These are phyloP conservation scores for Alopecurus myosuroides DNA, from an alignment of 176 grass and related monocot species.

Conservation along the genomic window DNA sequence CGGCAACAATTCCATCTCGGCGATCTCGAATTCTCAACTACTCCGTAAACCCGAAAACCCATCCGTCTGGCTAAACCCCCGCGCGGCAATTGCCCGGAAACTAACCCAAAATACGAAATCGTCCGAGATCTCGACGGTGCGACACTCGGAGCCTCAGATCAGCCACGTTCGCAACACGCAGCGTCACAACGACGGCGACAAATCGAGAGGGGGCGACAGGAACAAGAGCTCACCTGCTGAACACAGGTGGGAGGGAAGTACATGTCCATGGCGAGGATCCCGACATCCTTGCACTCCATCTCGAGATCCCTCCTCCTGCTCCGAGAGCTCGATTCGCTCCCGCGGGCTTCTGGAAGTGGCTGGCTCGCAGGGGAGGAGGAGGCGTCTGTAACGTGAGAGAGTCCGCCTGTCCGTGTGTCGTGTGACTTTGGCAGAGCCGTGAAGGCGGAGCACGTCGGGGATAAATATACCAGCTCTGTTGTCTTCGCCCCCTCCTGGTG, in stretches of 20 bases:
- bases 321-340: background rate
- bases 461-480: background rate
- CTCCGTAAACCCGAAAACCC: background rate
- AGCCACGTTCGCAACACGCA: background rate
- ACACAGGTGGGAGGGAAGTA: constrained; percentile 89
- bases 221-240: constrained; percentile 37
- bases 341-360: background rate
- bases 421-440: background rate
- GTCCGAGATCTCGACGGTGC: background rate
- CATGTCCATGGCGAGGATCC: constrained; percentile 93
- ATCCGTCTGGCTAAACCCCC: background rate
- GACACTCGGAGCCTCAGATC: background rate
- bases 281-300: constrained; percentile 76
- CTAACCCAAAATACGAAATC: background rate
- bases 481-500: background rate
- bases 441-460: constrained; percentile 18
- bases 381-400: background rate
- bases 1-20: background rate
- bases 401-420: too few relatives aligned
- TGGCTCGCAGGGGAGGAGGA: background rate
- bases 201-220: background rate
- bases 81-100: background rate
- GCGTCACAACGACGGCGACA: background rate
- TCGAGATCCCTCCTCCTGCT: background rate
- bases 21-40: constrained; percentile 5